phyloP scores from a whole-genome alignment of 805 yeast species.

The Lipomyces starkeyi region DNA sequence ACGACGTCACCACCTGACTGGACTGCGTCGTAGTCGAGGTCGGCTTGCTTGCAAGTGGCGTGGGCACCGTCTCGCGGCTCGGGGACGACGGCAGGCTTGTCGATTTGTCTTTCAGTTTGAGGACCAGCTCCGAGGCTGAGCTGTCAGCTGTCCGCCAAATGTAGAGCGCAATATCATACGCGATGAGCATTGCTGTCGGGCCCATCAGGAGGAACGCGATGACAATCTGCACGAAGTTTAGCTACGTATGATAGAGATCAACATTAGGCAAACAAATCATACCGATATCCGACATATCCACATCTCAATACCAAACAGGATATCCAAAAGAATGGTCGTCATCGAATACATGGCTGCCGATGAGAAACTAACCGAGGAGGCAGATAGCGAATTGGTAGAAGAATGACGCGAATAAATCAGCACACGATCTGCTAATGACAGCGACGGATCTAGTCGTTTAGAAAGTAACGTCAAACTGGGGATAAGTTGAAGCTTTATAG shows the following conservation, averaged over 20 bases:
- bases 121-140: slow-evolving; percentile 7
- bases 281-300: slow-evolving; percentile 27
- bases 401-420: not conserved
- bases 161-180: slow-evolving; percentile 27
- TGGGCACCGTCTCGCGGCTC: not conserved
- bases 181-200: slow-evolving; percentile 22
- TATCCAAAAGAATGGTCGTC: slow-evolving; percentile 8
- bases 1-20: not conserved
- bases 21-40: not conserved
- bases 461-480: not conserved
- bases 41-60: not conserved
- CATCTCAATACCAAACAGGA: slow-evolving; percentile 16
- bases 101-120: slow-evolving; percentile 1
- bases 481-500: not conserved
- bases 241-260: too few relatives aligned
- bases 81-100: slow-evolving; percentile 6
- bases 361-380: not conserved
- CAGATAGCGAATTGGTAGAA: not conserved
- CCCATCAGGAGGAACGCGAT: slow-evolving; percentile 22
- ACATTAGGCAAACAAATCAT: not conserved
- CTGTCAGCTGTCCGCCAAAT: slow-evolving; percentile 22
- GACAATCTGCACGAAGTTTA: slow-evolving; percentile 17
- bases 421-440: not conserved
- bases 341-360: not conserved
- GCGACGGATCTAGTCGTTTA: not conserved